Evolutionary conservation across 2,329 filamentous ascomycete genomes (phyloP).

Genomic region (Pyrenophora graminea): DNA sequence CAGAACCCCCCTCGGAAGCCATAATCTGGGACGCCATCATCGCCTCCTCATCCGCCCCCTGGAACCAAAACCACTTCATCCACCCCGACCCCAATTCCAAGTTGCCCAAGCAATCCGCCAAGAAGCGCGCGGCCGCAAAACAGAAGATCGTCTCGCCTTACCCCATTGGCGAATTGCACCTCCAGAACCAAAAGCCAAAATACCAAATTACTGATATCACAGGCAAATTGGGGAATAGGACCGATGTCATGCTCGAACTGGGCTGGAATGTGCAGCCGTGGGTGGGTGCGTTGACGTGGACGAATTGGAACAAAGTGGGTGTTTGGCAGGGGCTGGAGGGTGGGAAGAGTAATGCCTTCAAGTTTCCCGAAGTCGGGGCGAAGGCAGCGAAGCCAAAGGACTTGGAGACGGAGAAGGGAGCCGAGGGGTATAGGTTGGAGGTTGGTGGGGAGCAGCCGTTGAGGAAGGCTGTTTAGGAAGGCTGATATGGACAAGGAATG

Average conservation of each 20-base stretch:
- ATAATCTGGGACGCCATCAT: slow-evolving; percentile 98
- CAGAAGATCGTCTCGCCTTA: slow-evolving; percentile 23
- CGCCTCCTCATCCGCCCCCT: slow-evolving; percentile 67
- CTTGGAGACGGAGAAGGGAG: slow-evolving; percentile 54
- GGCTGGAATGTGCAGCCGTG: slow-evolving; percentile 98
- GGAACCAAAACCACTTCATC: slow-evolving; percentile 56
- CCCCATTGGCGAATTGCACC: slow-evolving; percentile 69
- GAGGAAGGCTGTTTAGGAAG: slow-evolving; percentile 19
- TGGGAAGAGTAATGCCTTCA: slow-evolving; percentile 67
- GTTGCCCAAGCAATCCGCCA: slow-evolving; percentile 45
- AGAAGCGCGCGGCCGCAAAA: slow-evolving; percentile 21
- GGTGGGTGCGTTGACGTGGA: slow-evolving; percentile 89
- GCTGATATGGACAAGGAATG: neutral
- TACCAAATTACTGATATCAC: slow-evolving; percentile 94
- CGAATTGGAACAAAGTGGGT: slow-evolving; percentile 53
- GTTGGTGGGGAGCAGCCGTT: slow-evolving; percentile 41
- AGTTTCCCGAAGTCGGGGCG: slow-evolving; percentile 67
- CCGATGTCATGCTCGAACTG: slow-evolving; percentile 76
- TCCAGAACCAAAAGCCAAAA: slow-evolving; percentile 88
- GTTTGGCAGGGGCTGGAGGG: slow-evolving; percentile 68
- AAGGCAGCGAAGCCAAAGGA: slow-evolving; percentile 62
- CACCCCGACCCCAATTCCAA: slow-evolving; percentile 62
- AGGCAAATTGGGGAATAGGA: slow-evolving; percentile 73
- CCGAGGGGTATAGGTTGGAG: slow-evolving; percentile 52
- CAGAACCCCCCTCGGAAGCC: slow-evolving; percentile 60